Percentiles rank a stretch among this genome's conserved stretches.
phyloP scores from a whole-genome alignment of 129 eudicot species.

The Helichrysum umbraculigerum region DNA sequence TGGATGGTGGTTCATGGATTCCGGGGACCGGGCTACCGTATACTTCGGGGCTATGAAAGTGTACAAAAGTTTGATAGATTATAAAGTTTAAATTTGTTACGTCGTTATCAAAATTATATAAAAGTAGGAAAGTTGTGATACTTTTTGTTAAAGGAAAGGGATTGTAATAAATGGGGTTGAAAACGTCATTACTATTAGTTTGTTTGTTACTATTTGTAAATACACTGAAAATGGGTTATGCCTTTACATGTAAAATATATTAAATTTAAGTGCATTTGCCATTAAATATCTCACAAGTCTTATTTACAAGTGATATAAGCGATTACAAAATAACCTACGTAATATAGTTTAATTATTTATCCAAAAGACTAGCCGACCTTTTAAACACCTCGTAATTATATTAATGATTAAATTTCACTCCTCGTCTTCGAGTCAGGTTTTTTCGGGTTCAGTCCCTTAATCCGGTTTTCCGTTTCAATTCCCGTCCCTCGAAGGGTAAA shows the following conservation, averaged over 20 bases:
- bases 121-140: constrained; percentile 14
- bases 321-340: too few species aligned
- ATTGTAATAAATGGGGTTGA: constrained; percentile 28
- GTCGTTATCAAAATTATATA: constrained; percentile 31
- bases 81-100: constrained; percentile 6
- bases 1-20: constrained; percentile 69
- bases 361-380: too few species aligned
- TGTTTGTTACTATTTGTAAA: constrained; percentile 32
- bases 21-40: constrained; percentile 59
- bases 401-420: too few species aligned
- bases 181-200: constrained; percentile 26
- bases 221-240: constrained; percentile 23
- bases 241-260: constrained; percentile 14
- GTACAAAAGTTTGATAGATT: constrained; percentile 29
- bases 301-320: too few species aligned
- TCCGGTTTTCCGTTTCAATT: too few species aligned
- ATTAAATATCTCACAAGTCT: too few species aligned
- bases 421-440: too few species aligned
- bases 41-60: constrained; percentile 48
- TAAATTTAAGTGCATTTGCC: neutral
- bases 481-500: too few species aligned
- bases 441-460: too few species aligned
- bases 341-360: too few species aligned
- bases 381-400: too few species aligned
- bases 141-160: constrained; percentile 25